Conservation (phyloP, 176 grass and related monocot genomes). For the Triticum timopheevii region DNA sequence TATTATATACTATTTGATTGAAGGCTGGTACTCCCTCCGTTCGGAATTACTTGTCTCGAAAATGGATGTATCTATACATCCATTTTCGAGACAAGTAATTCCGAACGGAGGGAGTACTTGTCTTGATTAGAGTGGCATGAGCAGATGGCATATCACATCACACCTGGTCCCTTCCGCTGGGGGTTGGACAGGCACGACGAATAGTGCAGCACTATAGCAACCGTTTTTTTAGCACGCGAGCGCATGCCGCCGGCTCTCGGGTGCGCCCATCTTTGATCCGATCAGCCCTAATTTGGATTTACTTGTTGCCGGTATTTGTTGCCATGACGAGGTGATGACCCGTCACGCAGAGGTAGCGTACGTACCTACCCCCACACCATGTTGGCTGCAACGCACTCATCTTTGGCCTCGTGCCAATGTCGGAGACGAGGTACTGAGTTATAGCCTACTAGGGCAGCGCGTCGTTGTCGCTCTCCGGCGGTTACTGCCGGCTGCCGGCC, state of each 20-base stretch:
- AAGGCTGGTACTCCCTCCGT: no score
- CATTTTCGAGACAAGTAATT: no score
- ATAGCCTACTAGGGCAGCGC: no score
- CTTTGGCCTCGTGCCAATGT: not conserved
- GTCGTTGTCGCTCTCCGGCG: no score
- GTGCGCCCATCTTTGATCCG: not conserved
- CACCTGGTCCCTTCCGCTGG: not conserved
- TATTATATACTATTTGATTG: not conserved
- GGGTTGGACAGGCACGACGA: not conserved
- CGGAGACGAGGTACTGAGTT: not conserved
- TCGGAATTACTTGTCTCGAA: no score
- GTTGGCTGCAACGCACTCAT: not conserved
- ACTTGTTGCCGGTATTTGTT: not conserved
- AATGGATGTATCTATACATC: no score
- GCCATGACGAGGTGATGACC: not conserved
- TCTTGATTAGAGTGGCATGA: conserved; percentile 4
- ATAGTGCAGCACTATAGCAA: not conserved
- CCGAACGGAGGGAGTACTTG: no score
- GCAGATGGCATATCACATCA: not conserved
- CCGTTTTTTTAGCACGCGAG: not conserved
- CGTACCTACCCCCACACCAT: not conserved
- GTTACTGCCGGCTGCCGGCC: no score
- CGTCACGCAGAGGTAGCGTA: not conserved
- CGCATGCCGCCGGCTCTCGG: not conserved
- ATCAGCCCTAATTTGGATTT: not conserved